Percentiles rank a stretch among this genome's conserved stretches.
These are phyloP conservation scores for Phytopythium delawarense DNA, from an alignment of 352 stramenopile genomes.

Conservation along the genomic window DNA sequence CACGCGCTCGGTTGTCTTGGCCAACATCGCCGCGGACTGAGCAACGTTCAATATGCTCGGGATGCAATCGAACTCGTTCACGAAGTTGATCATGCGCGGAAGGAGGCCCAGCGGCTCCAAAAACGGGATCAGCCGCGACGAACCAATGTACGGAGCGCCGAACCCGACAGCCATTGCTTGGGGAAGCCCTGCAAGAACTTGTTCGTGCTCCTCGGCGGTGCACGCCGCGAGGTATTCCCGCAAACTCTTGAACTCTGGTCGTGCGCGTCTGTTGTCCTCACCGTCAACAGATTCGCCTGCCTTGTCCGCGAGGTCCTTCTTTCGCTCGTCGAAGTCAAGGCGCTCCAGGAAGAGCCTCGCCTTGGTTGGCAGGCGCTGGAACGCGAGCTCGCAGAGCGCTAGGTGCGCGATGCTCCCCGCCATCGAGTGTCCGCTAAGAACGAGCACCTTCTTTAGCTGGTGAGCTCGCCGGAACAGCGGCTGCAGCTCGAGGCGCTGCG, in stretches of 20 bases:
- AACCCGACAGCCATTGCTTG: slow-evolving; percentile 72
- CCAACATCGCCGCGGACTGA: slow-evolving; percentile 66
- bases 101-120: slow-evolving; percentile 44
- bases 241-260: slow-evolving; percentile 7
- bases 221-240: slow-evolving; percentile 19
- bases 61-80: slow-evolving; percentile 87
- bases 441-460: slow-evolving; percentile 44
- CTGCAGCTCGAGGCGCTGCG: slow-evolving; percentile 45
- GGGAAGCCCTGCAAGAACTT: slow-evolving; percentile 27
- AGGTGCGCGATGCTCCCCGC: slow-evolving; percentile 74
- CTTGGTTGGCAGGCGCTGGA: slow-evolving; percentile 37
- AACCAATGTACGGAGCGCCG: slow-evolving; percentile 71
- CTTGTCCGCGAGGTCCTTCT: slow-evolving; percentile 14
- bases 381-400: slow-evolving; percentile 65
- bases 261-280: slow-evolving; percentile 13
- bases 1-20: slow-evolving; percentile 77
- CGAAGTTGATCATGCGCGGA: slow-evolving; percentile 64
- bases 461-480: slow-evolving; percentile 34
- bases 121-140: slow-evolving; percentile 35
- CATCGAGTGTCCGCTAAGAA: slow-evolving; percentile 77
- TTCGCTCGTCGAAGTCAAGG: slow-evolving; percentile 48
- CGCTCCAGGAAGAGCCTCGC: slow-evolving; percentile 38
- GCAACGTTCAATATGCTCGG: slow-evolving; percentile 80
- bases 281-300: slow-evolving; percentile 12
- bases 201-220: slow-evolving; percentile 16